Evolutionary conservation across 495 filamentous ascomycete genomes (phyloP), one percentile per base, ranked within the genome.

Genomic region (Annulohypoxylon moriforme): DNA sequence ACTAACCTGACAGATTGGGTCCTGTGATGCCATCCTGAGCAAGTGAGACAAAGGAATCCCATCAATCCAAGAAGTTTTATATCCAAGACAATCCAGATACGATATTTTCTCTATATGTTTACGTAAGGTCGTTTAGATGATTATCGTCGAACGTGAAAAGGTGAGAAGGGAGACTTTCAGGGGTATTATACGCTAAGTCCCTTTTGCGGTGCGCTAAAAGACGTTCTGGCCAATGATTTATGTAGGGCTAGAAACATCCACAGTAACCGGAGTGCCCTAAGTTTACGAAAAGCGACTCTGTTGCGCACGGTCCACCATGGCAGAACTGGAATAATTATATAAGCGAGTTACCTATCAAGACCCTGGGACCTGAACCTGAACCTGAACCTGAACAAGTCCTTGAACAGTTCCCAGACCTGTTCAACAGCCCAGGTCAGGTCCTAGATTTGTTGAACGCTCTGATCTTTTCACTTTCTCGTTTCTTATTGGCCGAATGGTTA

Each of bases 1-100:
- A 72, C 64, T 29, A 33, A 75, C 72, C 64, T 75, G 72, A 56
- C 68, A 75, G n/a, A 52, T 58, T 18, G 68, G 47, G 18, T 61
- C 40, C 40, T 47, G 52, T 18, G 68, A 55, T 10, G 63, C 31
- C 63, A 72, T 67, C 36, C 7, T 36, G 4, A 49, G 3, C 22
- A 20, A 59, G 22, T 33, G n/a, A 25, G 27, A 58, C 1, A 20
- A 4, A 6, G 25, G 56, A 29, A 14, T 0, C 8, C 13, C 10
- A 36, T 68, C 16, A n/a, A 55, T 5, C 20, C 24, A 29, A 20
- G 10, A 25, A 47, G 11, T 6, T 25, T 11, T 4, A 13, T 6
- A 11, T 2, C 1, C 3, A 47, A 8, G 16, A 47, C 18, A 47
- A 47, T n/a, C 44, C 22, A 3, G 16, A 20, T 4, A 16, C 38